Evolutionary conservation across 352 stramenopile genomes (phyloP).

Genomic region (Pythium dissotocum): DNA sequence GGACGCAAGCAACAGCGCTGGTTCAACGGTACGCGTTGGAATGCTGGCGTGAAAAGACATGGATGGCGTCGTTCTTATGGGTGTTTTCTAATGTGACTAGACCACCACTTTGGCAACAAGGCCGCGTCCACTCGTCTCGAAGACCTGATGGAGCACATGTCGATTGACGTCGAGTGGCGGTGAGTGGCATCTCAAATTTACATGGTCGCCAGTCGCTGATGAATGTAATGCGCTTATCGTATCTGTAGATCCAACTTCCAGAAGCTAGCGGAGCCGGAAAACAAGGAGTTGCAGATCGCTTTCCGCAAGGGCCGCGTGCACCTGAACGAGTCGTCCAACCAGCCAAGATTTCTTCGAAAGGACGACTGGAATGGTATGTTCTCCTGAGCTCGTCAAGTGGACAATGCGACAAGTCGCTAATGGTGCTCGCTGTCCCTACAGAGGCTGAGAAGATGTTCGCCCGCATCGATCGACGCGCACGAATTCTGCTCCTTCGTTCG

Average conservation of each 20-base stretch:
- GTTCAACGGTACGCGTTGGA: slow-evolving; percentile 63
- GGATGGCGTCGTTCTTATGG: neutral
- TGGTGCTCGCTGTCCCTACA: slow-evolving; percentile 22
- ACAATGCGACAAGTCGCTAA: neutral
- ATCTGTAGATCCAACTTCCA: slow-evolving; percentile 76
- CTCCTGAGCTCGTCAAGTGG: neutral
- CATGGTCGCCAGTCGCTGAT: neutral
- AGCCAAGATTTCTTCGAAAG: slow-evolving; percentile 48
- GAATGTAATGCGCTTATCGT: neutral
- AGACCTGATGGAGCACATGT: slow-evolving; percentile 88
- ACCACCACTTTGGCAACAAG: slow-evolving; percentile 85
- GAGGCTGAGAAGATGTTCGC: slow-evolving; percentile 81
- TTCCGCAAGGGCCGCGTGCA: slow-evolving; percentile 67
- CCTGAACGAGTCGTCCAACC: slow-evolving; percentile 32
- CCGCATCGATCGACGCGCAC: slow-evolving; percentile 67
- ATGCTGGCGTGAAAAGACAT: neutral
- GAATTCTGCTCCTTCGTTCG: slow-evolving; percentile 66
- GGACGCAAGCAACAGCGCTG: slow-evolving; percentile 81
- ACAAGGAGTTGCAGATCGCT: slow-evolving; percentile 67
- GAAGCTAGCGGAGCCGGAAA: slow-evolving; percentile 75
- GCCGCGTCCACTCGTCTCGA: slow-evolving; percentile 68
- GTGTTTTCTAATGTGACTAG: slow-evolving; percentile 27
- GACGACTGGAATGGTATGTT: slow-evolving; percentile 74
- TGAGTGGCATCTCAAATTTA: slow-evolving; percentile 15
- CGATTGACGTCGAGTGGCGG: slow-evolving; percentile 85